phyloP scores from a whole-genome alignment of 768 basidiomycete genomes.

The Boletus subcaerulescens region DNA sequence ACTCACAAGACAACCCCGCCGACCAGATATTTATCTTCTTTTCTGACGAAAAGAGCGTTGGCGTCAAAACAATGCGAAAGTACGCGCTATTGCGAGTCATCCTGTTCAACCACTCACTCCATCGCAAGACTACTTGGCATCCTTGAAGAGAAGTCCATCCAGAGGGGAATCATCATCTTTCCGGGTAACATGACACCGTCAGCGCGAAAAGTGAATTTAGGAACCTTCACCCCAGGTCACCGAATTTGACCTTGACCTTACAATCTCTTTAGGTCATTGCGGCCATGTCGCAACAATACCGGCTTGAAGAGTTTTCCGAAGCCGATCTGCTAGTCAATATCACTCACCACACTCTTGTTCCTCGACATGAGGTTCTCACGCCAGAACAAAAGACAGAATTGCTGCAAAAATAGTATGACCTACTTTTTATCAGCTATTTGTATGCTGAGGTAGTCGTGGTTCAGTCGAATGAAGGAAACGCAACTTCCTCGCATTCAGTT shows the following conservation, averaged over 20 bases:
- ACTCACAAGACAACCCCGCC: constrained; percentile 56
- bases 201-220: constrained; percentile 75
- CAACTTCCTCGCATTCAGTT: constrained; percentile 96
- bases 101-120: constrained; percentile 9
- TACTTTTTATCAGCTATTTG: neutral
- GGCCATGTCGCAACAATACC: constrained; percentile 83
- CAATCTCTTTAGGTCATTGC: constrained; percentile 69
- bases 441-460: constrained; percentile 5
- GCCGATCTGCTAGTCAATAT: constrained; percentile 97
- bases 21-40: constrained; percentile 94
- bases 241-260: neutral
- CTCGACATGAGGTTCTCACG: constrained; percentile 84
- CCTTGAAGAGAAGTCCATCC: constrained; percentile 88
- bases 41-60: constrained; percentile 92
- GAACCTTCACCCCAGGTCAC: neutral
- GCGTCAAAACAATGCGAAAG: constrained; percentile 98
- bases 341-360: constrained; percentile 92
- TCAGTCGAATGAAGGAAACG: constrained; percentile 94
- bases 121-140: constrained; percentile 72
- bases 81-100: constrained; percentile 36
- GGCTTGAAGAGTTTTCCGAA: constrained; percentile 95
- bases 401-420: constrained; percentile 87
- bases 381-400: constrained; percentile 83
- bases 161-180: constrained; percentile 92
- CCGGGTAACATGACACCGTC: constrained; percentile 96